These are phyloP conservation scores for Acrocalymma vagum DNA, from an alignment of 2,329 filamentous ascomycete genomes.

Conservation along the genomic window DNA sequence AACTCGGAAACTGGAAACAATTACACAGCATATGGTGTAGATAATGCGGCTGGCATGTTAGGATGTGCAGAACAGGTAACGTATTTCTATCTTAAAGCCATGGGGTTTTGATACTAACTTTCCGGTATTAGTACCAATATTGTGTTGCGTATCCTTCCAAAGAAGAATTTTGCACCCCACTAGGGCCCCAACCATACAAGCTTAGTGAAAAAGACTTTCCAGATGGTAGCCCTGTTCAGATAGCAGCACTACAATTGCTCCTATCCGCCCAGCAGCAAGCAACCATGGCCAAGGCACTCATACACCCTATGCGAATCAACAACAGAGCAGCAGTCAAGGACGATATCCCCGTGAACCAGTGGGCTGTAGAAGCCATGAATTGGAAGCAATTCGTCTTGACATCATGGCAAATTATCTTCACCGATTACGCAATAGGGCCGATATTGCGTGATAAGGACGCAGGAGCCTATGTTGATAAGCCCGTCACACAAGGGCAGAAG, in stretches of 20 bases:
- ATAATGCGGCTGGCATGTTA: slow-evolving; percentile 5
- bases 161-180: slow-evolving; percentile 14
- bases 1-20: slow-evolving; percentile 1
- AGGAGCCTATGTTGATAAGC: neutral
- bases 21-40: slow-evolving; percentile 10
- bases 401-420: too few species aligned
- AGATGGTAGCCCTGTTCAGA: slow-evolving; percentile 19
- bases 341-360: too few species aligned
- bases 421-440: too few species aligned
- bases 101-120: slow-evolving; percentile 1
- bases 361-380: too few species aligned
- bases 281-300: neutral
- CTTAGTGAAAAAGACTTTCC: slow-evolving; percentile 16
- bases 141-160: slow-evolving; percentile 9
- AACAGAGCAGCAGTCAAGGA: slow-evolving; percentile 3
- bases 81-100: neutral
- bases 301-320: slow-evolving; percentile 4
- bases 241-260: slow-evolving; percentile 9
- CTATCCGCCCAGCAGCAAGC: too few species aligned
- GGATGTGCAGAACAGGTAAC: slow-evolving; percentile 4
- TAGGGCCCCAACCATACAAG: slow-evolving; percentile 9
- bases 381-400: too few species aligned
- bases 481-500: neutral
- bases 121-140: slow-evolving; percentile 17
- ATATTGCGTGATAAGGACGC: too few species aligned